These are phyloP conservation scores for Chamaecyparis obtusa DNA, from an alignment of 75 land plant genomes.

Conservation along the genomic window DNA sequence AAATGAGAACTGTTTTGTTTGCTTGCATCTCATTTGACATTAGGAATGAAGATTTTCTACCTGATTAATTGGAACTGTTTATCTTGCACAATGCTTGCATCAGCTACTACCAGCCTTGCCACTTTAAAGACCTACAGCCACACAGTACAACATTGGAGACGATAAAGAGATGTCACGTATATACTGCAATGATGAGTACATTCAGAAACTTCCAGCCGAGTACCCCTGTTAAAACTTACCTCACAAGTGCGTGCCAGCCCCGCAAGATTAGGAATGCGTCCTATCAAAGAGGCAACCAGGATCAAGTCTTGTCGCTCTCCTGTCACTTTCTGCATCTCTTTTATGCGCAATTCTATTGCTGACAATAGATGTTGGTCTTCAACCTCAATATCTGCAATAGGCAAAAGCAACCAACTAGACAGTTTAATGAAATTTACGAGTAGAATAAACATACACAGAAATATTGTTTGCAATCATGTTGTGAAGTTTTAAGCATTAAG, in stretches of 20 bases:
- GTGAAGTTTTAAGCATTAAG: neutral
- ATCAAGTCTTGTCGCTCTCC: constrained; percentile 68
- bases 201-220: neutral
- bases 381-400: constrained; percentile 45
- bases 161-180: neutral
- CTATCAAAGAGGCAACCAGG: constrained; percentile 81
- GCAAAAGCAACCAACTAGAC: neutral
- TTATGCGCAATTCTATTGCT: constrained; percentile 37
- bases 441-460: neutral
- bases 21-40: neutral
- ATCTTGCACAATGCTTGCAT: constrained; percentile 61
- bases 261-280: constrained; percentile 89
- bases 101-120: constrained; percentile 68
- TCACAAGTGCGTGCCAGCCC: constrained; percentile 97
- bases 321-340: constrained; percentile 38
- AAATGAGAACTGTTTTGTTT: neutral
- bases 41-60: constrained; percentile 21
- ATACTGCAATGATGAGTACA: neutral
- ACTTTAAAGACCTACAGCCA: constrained; percentile 74
- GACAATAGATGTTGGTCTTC: constrained; percentile 57
- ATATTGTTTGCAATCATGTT: neutral
- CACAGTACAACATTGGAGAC: neutral
- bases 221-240: constrained; percentile 34
- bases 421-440: neutral
- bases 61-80: constrained; percentile 92